Percentiles rank a stretch among this genome's conserved stretches.
phyloP scores from a whole-genome alignment of 371 early-diverging fungal genomes.

The Caulochytrium protostelioides region DNA sequence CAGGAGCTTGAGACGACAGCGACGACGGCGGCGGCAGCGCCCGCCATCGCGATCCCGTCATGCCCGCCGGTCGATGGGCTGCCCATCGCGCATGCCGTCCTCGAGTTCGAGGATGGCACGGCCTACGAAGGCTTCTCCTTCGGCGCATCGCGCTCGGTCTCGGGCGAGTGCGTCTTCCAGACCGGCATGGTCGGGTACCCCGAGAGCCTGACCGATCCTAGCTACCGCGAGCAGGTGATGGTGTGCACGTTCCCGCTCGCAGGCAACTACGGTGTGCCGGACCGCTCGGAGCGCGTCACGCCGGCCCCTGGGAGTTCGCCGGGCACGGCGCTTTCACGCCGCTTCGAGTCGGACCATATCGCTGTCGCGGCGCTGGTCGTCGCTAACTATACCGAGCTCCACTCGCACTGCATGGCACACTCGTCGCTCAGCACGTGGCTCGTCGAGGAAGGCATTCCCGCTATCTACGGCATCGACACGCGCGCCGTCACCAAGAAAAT shows the following conservation, averaged over 20 bases:
- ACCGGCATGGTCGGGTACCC: slow-evolving; percentile 85
- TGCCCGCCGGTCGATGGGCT: too few species aligned
- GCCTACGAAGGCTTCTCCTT: slow-evolving; percentile 75
- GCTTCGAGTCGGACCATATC: slow-evolving; percentile 81
- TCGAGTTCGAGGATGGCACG: slow-evolving; percentile 55
- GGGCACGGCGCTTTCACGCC: too few species aligned
- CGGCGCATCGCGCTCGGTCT: slow-evolving; percentile 59
- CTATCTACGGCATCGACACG: slow-evolving; percentile 79
- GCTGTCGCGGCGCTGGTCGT: slow-evolving; percentile 77
- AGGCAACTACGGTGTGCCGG: slow-evolving; percentile 93
- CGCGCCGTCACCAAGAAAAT: slow-evolving; percentile 80
- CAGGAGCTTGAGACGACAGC: too few species aligned
- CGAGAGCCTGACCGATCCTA: slow-evolving; percentile 88
- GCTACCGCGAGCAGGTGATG: slow-evolving; percentile 84
- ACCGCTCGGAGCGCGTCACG: slow-evolving; percentile 45
- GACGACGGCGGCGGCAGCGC: too few species aligned
- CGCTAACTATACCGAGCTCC: slow-evolving; percentile 66
- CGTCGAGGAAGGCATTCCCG: slow-evolving; percentile 65
- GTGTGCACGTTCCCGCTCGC: slow-evolving; percentile 84
- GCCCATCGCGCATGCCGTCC: slow-evolving; percentile 36
- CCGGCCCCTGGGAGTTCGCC: too few species aligned
- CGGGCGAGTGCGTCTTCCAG: slow-evolving; percentile 94
- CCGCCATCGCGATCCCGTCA: too few species aligned
- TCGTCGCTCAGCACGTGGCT: slow-evolving; percentile 73
- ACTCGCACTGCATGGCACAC: slow-evolving; percentile 73